These are phyloP conservation scores for Saussurea involucrata DNA, from an alignment of 129 eudicot genomes.

Conservation along the genomic window DNA sequence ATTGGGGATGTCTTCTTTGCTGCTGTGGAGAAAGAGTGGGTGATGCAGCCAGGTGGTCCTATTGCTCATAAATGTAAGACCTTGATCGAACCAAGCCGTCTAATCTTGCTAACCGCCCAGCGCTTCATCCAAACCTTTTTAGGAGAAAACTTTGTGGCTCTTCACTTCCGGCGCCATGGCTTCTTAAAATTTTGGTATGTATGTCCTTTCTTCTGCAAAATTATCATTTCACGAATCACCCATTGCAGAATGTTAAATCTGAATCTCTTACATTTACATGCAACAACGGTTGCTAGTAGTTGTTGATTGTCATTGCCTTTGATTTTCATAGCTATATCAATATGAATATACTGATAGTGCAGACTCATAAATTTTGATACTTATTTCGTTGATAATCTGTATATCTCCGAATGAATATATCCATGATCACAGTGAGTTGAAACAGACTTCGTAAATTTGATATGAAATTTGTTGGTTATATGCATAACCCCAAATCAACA, in stretches of 20 bases:
- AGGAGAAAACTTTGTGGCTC: constrained; percentile 74
- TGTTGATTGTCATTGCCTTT: neutral
- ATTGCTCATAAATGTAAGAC: constrained; percentile 86
- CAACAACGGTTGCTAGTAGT: neutral
- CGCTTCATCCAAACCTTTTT: constrained; percentile 85
- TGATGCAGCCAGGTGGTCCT: constrained; percentile 97
- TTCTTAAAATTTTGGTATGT: constrained; percentile 92
- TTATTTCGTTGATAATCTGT: neutral
- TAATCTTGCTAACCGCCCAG: constrained; percentile 88
- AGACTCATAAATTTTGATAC: neutral
- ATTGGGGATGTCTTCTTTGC: constrained; percentile 99
- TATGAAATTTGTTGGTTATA: neutral
- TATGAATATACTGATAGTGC: neutral
- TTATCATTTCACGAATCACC: neutral
- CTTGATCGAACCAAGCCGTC: constrained; percentile 78
- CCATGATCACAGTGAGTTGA: neutral
- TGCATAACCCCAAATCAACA: neutral
- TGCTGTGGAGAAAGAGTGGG: constrained; percentile 87
- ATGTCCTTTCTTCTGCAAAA: neutral
- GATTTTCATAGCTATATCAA: neutral
- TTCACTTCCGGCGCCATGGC: constrained; percentile 95
- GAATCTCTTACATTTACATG: constrained; percentile 2
- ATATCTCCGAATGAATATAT: neutral
- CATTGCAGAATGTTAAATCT: neutral
- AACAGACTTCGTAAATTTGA: neutral